Conservation (phyloP, 495 filamentous ascomycete genomes). For the Lasiosphaeria hispida region DNA sequence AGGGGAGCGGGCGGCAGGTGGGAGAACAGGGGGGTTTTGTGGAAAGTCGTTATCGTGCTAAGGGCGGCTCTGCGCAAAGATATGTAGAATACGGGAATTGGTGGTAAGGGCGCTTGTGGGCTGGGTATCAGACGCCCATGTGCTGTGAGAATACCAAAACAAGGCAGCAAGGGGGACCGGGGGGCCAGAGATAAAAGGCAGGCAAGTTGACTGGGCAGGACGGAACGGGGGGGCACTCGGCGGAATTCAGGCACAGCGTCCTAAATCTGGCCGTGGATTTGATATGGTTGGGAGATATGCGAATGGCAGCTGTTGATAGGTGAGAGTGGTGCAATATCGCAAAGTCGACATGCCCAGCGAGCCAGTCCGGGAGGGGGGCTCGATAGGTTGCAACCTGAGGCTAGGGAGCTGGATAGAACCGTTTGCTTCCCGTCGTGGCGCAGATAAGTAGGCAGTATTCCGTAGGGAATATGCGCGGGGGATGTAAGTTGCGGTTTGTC, state of each 20-base stretch:
- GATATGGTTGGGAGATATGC: constrained; percentile 20
- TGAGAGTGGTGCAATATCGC: constrained; percentile 24
- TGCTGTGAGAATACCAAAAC: constrained; percentile 13
- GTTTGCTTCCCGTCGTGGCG: constrained; percentile 29
- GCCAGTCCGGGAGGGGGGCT: background rate
- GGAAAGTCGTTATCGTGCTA: constrained; percentile 22
- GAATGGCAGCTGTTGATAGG: constrained; percentile 27
- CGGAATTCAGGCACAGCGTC: constrained; percentile 29
- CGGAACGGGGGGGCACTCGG: constrained; percentile 23
- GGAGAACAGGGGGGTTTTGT: constrained; percentile 14
- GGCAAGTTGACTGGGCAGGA: constrained; percentile 4
- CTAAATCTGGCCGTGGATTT: constrained; percentile 32
- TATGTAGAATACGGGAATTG: constrained; percentile 18
- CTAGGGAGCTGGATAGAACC: constrained; percentile 16
- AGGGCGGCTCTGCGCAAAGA: constrained; percentile 29
- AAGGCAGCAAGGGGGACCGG: constrained; percentile 24
- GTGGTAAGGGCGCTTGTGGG: constrained; percentile 11
- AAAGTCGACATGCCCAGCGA: constrained; percentile 19
- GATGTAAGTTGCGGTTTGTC: constrained; percentile 15
- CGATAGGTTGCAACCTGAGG: constrained; percentile 10
- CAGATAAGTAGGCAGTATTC: constrained; percentile 23
- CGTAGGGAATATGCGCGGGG: background rate
- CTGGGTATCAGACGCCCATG: constrained; percentile 24
- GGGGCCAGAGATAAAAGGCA: constrained; percentile 33
- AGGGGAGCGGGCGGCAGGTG: constrained; percentile 8